phyloP scores from a whole-genome alignment of 208 protist genomes.

The Tritrichomonas musculus region DNA sequence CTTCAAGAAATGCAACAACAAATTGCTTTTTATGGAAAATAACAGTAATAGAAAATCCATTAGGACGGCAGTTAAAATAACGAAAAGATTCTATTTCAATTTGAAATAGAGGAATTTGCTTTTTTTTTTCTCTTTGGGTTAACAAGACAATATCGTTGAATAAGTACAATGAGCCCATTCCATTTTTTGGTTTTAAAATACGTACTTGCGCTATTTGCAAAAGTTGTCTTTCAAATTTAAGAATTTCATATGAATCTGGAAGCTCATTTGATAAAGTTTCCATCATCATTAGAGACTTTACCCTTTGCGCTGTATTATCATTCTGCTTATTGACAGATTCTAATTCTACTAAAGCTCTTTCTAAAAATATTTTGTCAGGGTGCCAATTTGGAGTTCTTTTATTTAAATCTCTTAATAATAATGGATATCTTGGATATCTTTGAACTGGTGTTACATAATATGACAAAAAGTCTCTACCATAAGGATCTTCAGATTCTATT shows the following conservation, averaged over 20 bases:
- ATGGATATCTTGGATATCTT: constrained; percentile 10
- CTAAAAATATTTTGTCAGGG: neutral
- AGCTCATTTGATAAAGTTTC: neutral
- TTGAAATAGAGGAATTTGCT: neutral
- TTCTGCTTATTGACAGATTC: neutral
- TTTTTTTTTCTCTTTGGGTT: neutral
- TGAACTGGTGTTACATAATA: constrained; percentile 33
- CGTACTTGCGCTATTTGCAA: neutral
- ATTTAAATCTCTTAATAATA: neutral
- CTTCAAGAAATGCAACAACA: neutral
- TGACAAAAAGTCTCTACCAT: constrained; percentile 13
- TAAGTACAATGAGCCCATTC: neutral
- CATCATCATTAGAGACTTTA: neutral
- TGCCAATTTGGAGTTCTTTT: neutral
- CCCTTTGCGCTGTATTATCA: neutral
- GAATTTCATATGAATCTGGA: neutral
- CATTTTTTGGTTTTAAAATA: neutral
- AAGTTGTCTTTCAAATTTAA: neutral
- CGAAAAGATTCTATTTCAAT: neutral
- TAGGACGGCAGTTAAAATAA: neutral
- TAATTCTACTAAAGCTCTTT: neutral
- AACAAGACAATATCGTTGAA: constrained; percentile 1
- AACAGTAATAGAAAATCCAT: neutral
- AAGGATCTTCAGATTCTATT: neutral
- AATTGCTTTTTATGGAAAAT: neutral